Conservation (phyloP, 2,329 filamentous ascomycete species). For the Trichoderma lentiforme region DNA sequence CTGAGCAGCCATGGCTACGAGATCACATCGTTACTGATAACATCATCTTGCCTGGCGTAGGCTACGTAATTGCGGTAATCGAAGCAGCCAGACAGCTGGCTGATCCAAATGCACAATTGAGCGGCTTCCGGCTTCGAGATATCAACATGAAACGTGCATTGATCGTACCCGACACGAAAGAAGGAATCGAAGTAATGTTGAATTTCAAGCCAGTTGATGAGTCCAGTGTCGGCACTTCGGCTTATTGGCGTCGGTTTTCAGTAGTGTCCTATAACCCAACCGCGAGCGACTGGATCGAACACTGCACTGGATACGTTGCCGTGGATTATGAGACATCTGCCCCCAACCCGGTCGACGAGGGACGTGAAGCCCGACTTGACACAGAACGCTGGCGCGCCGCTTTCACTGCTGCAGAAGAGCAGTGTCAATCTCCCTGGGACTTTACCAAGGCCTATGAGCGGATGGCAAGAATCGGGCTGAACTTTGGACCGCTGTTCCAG, state of each 20-base stretch:
- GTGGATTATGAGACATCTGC: constrained; percentile 1
- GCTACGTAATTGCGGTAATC: constrained; percentile 35
- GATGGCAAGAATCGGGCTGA: constrained; percentile 12
- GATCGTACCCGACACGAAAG: constrained; percentile 20
- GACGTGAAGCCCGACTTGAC: constrained; percentile 4
- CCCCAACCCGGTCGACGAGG: constrained; percentile 7
- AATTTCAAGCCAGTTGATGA: constrained; percentile 12
- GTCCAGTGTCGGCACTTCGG: constrained; percentile 16
- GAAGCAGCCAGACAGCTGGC: constrained; percentile 29
- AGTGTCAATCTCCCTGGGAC: not conserved
- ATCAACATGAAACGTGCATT: constrained; percentile 19
- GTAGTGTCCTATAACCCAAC: constrained; percentile 15
- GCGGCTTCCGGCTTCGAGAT: constrained; percentile 16
- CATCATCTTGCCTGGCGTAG: constrained; percentile 38
- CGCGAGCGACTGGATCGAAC: constrained; percentile 18
- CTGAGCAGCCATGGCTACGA: constrained; percentile 29
- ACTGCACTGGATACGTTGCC: constrained; percentile 19
- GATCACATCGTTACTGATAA: constrained; percentile 32
- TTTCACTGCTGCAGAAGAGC: not conserved
- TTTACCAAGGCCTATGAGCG: constrained; percentile 13
- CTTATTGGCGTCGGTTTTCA: constrained; percentile 14
- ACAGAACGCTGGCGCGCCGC: not conserved
- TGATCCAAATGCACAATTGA: constrained; percentile 9
- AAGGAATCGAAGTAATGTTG: constrained; percentile 21
- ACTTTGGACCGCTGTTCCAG: constrained; percentile 18